Evolutionary conservation across 2,329 filamentous ascomycete species (phyloP).

Genomic region (Apiospora hydei): DNA sequence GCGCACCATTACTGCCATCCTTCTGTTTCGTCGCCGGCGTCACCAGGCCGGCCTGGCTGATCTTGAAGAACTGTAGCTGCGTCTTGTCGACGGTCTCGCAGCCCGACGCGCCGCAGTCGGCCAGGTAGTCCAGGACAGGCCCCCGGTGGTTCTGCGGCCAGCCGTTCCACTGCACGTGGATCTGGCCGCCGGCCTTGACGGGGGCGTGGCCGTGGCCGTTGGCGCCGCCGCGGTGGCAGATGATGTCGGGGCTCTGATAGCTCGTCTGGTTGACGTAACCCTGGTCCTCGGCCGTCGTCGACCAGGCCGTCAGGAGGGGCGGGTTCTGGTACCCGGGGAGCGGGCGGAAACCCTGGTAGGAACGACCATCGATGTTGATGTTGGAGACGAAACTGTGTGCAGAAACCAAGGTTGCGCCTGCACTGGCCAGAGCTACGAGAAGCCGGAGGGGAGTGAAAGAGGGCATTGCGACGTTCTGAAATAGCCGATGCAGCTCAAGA

Average conservation of each 20-base stretch:
- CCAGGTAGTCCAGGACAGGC: constrained; percentile 49
- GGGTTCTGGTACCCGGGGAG: constrained; percentile 30
- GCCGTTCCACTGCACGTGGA: constrained; percentile 48
- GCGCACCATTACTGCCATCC: constrained; percentile 37
- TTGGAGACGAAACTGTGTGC: constrained; percentile 40
- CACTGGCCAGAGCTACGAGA: constrained; percentile 26
- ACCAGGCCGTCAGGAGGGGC: constrained; percentile 39
- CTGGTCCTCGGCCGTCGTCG: constrained; percentile 44
- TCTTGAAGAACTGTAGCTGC: constrained; percentile 41
- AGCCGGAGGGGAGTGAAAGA: constrained; percentile 6
- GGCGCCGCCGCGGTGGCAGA: constrained; percentile 45
- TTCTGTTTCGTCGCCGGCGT: constrained; percentile 51
- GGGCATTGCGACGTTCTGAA: not conserved
- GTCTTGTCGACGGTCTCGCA: constrained; percentile 42
- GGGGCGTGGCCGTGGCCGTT: constrained; percentile 43
- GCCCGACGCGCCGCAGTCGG: constrained; percentile 41
- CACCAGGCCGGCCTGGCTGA: constrained; percentile 38
- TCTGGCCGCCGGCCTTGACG: constrained; percentile 45
- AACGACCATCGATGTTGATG: constrained; percentile 37
- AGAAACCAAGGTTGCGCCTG: constrained; percentile 21
- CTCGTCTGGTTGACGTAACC: constrained; percentile 50
- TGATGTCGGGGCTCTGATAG: constrained; percentile 46
- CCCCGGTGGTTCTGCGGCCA: constrained; percentile 49
- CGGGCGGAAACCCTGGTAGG: constrained; percentile 39
- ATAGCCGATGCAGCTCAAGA: too few species aligned